These are phyloP conservation scores for Daldinia concentrica DNA, from an alignment of 495 filamentous ascomycete species.

Conservation along the genomic window DNA sequence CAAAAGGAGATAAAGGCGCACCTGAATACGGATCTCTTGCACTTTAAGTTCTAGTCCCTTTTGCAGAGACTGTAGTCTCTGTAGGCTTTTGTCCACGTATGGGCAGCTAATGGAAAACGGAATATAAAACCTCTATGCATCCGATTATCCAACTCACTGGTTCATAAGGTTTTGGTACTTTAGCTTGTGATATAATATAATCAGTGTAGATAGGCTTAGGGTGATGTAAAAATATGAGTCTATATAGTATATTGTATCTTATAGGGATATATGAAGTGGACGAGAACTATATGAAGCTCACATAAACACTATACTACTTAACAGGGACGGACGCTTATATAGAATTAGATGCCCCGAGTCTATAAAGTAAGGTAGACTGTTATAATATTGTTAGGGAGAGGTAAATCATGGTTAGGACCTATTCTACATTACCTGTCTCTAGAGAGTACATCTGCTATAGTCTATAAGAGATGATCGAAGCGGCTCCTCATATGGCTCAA, in stretches of 20 bases:
- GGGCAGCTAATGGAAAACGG: background rate
- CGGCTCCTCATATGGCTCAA: too few species aligned
- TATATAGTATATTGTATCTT: background rate
- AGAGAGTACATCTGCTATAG: background rate
- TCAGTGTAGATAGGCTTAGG: too few species aligned
- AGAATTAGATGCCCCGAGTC: background rate
- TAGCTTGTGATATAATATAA: too few species aligned
- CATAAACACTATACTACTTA: background rate
- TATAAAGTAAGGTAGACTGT: background rate
- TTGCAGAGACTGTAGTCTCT: background rate
- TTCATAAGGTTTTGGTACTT: background rate
- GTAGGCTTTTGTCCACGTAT: background rate
- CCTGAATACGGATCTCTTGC: background rate
- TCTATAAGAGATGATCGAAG: too few species aligned
- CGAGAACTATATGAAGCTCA: background rate
- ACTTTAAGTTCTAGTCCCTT: background rate
- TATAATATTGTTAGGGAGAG: background rate
- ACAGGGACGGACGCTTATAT: background rate
- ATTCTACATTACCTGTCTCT: background rate
- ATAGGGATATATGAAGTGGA: background rate
- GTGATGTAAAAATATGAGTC: background rate
- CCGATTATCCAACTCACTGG: background rate
- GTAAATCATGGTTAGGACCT: background rate
- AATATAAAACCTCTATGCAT: background rate
- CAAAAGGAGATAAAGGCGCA: constrained; percentile 10